Base-by-base conservation (phyloP, 2,329 filamentous ascomycete genomes). In the Fusarium neocosmosporiellum region DNA sequence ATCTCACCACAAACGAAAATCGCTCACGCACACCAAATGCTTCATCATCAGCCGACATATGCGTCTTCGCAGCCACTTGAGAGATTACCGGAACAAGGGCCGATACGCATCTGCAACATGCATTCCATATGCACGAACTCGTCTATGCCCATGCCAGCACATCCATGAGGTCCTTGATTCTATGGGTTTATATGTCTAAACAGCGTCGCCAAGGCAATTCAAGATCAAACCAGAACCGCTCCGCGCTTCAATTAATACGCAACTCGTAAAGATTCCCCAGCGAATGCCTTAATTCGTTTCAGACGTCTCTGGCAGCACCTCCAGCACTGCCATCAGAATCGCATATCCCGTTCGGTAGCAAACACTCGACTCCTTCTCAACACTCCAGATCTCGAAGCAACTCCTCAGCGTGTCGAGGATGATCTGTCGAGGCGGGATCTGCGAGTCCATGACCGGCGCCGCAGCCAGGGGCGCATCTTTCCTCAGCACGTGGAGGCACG, bases 381-480 rank as follows among this genome's bases (percentile, higher is more conserved):
- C 75, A n/a, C 74, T 76, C 81, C 80, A 83, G 10, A 83, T 82
- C 8, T 81, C 78, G 11, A 81, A 73, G 53, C 81, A 83, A 62
- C 75, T 79, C 55, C 70, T 71, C 20, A 82, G 48, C 0, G 79
- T 81, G 24, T 83, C 81, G 8, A 81, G 70, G 14, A 83, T 82
- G 18, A 82, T 79, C 59, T 82, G 80, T 5, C 80, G 72, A 11
- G 79, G 81, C 4, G 80, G 81, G 31, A 82, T 79, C 22, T 75
- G 68, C 36, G 78, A 81, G 8, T 75, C 77, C 43, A 74, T 76
- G 11, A 70, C 72, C 7, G 75, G 70, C 3, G 75, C 75, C 13
- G 69, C 77, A 11, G 80, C 78, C 5, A 82, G 69, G 4, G 80
- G 81, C 31, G 79, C 80, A 55, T 82, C 81, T 61, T 77, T 73